Conservation (phyloP, 2,329 filamentous ascomycete genomes). For the Ophiognomonia clavigignenti-juglandacearum region DNA sequence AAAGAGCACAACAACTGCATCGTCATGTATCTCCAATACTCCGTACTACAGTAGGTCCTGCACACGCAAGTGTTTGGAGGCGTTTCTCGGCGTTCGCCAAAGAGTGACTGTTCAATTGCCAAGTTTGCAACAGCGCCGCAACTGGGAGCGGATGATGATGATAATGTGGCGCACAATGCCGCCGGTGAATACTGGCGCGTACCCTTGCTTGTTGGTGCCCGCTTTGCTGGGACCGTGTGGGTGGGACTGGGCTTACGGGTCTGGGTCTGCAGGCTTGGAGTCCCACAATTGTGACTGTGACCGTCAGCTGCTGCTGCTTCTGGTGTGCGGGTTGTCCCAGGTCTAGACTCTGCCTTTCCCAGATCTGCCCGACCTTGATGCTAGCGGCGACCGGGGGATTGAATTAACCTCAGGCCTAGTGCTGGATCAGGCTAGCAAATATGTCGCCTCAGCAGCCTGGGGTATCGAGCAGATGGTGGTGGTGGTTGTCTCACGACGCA, state of each 20-base stretch:
- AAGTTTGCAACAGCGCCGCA: neutral
- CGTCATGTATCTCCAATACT: too few relatives aligned
- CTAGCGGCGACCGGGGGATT: constrained; percentile 12
- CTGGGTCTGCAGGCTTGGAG: too few relatives aligned
- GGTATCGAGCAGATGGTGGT: too few relatives aligned
- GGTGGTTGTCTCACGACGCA: neutral
- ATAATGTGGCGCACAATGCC: constrained; percentile 10
- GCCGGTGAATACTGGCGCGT: constrained; percentile 3
- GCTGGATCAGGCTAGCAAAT: constrained; percentile 5
- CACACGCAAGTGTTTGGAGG: too few relatives aligned
- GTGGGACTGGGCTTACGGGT: constrained; percentile 9
- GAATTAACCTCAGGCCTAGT: constrained; percentile 13
- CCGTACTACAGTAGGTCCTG: too few relatives aligned
- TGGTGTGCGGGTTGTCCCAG: too few relatives aligned
- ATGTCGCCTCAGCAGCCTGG: too few relatives aligned
- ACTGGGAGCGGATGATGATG: neutral
- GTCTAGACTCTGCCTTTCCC: neutral
- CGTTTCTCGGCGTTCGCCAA: neutral
- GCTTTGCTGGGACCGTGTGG: constrained; percentile 9
- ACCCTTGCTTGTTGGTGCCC: neutral
- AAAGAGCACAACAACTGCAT: too few relatives aligned
- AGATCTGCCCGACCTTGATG: too few relatives aligned
- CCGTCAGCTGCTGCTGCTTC: too few relatives aligned
- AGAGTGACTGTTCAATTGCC: neutral
- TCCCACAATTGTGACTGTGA: too few relatives aligned